A percentile compares a stretch with the other conserved stretches of the same genome.
Conservation (phyloP, 2,329 filamentous ascomycete genomes). For the Fusarium sp. region DNA sequence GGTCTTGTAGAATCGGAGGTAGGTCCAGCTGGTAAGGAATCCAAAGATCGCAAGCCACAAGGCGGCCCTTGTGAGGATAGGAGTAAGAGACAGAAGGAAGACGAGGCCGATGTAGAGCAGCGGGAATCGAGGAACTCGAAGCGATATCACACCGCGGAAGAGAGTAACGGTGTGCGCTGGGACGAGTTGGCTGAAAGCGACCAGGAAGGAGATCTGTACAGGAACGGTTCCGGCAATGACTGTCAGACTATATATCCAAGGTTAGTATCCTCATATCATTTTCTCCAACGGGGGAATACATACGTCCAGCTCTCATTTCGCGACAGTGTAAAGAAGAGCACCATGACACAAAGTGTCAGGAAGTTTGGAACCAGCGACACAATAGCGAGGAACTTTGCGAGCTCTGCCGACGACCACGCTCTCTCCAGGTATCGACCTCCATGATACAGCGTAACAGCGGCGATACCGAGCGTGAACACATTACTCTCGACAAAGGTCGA, state of each 20-base stretch:
- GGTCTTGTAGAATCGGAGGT: slow-evolving; percentile 93
- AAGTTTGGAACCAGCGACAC: slow-evolving; percentile 85
- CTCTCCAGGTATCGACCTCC: slow-evolving; percentile 95
- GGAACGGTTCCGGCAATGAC: slow-evolving; percentile 91
- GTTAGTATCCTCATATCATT: slow-evolving; percentile 12
- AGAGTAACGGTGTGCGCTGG: slow-evolving; percentile 97
- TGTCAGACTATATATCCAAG: slow-evolving; percentile 70
- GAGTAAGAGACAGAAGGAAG: slow-evolving; percentile 73
- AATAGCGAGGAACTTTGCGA: slow-evolving; percentile 89
- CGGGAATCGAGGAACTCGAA: slow-evolving; percentile 82
- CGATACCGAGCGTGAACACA: slow-evolving; percentile 85
- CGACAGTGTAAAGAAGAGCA: slow-evolving; percentile 80
- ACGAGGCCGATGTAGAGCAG: slow-evolving; percentile 83
- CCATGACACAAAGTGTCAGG: slow-evolving; percentile 79
- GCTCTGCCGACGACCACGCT: slow-evolving; percentile 93
- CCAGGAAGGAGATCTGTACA: slow-evolving; percentile 92
- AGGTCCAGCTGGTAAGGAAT: slow-evolving; percentile 92
- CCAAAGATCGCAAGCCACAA: slow-evolving; percentile 85
- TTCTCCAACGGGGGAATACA: slow-evolving; percentile 53
- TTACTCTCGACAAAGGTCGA: slow-evolving; percentile 94
- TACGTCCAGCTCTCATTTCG: slow-evolving; percentile 79
- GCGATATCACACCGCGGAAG: slow-evolving; percentile 88
- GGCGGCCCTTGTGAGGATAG: slow-evolving; percentile 77
- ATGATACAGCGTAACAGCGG: slow-evolving; percentile 85
- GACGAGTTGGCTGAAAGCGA: slow-evolving; percentile 97